Evolutionary conservation across 2,329 filamentous ascomycete species (phyloP), one percentile per base, ranked within the genome.

Genomic region (Pseudonectria buxi): DNA sequence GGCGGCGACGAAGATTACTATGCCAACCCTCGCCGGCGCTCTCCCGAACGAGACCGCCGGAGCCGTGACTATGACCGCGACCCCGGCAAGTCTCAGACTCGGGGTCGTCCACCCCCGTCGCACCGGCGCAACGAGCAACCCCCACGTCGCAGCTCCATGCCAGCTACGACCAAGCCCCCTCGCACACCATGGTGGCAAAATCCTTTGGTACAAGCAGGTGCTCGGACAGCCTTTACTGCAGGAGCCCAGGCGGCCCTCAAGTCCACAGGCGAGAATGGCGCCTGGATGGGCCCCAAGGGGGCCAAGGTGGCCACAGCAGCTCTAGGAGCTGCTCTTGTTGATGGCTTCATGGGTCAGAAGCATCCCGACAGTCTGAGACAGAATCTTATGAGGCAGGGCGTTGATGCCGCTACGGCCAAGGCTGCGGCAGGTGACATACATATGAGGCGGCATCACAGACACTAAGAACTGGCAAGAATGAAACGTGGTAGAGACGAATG

Each of bases 181-280:
- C 37, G 25, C 13, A 42, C 33, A 7, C 37, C 48, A 10, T 63
- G 60, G 61, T 63, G 59, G 59, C 50, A 61, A 40, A 63, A 64
- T 26, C 59, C 61, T 2, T 24, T 59, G 25, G 33, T 64, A 3
- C 59, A 63, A 32, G 59, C 60, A n/a, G 66, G 68, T 1, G 67
- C 67, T 2, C 61, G 64, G 4, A 67, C 67, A 2, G 69, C 69
- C 3, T 51, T 72, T 2, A 61, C 64, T 24, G 69, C 69, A 1
- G 69, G 68, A 25, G 69, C 68, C 2, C 58, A 71, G 31, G 67
- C 69, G 3, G 67, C 67, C 7, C 65, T 70, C 55, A 60, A 65
- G 31, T 58, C 65, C 31, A 65, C 67, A 32, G 59, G 65, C 30
- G 64, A 70, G 12, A 58, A 61, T 2, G 64, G 68, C 3, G 54